These are phyloP conservation scores for Naganishia antarctica DNA, from an alignment of 768 basidiomycete species.

Conservation along the genomic window DNA sequence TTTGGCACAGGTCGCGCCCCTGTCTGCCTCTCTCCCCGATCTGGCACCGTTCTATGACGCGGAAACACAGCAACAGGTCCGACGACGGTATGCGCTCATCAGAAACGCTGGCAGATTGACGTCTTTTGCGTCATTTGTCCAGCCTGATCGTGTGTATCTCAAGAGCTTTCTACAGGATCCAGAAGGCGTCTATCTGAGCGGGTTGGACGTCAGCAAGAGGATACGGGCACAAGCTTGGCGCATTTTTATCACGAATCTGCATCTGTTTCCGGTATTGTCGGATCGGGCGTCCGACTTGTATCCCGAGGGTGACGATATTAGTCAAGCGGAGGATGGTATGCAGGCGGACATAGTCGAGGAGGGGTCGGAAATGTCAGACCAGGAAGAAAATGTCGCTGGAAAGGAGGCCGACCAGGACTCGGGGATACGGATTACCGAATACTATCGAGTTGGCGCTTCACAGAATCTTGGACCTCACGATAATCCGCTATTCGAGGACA, in stretches of 20 bases:
- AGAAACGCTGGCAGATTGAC: constrained; percentile 29
- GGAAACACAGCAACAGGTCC: constrained; percentile 20
- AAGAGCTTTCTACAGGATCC: constrained; percentile 44
- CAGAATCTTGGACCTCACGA: constrained; percentile 12
- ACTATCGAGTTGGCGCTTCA: constrained; percentile 14
- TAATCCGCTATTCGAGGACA: background rate
- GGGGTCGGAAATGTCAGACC: constrained; percentile 28
- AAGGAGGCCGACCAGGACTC: constrained; percentile 29
- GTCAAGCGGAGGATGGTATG: background rate
- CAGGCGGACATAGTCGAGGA: background rate
- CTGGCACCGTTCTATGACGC: background rate
- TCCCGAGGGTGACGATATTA: background rate
- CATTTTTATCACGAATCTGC: constrained; percentile 30
- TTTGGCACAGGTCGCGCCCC: background rate
- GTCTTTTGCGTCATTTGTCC: constrained; percentile 35
- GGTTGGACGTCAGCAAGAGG: constrained; percentile 28
- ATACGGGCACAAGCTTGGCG: constrained; percentile 36
- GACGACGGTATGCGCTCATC: constrained; percentile 22
- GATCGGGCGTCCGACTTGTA: constrained; percentile 33
- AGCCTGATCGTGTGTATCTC: constrained; percentile 40
- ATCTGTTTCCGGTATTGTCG: constrained; percentile 35
- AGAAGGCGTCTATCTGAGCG: constrained; percentile 30
- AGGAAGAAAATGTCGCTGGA: constrained; percentile 31
- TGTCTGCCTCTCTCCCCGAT: background rate
- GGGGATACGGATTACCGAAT: constrained; percentile 4